Conservation (phyloP, 2,329 filamentous ascomycete genomes). For the Xylariaceae sp. region DNA sequence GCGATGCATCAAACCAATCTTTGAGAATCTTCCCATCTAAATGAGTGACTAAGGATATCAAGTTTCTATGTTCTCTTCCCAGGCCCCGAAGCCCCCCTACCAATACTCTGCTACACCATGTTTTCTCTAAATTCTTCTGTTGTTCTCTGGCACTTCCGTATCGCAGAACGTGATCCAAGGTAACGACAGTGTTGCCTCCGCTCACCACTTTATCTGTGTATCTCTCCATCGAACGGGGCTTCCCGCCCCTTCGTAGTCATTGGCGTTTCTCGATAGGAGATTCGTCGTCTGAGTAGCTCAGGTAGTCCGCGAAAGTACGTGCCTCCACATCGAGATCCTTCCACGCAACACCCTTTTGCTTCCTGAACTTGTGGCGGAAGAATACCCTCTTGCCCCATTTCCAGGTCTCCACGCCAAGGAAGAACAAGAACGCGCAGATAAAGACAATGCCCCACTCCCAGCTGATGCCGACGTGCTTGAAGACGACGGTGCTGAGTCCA, state of each 20-base stretch:
- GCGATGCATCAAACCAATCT: no score
- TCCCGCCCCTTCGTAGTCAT: constrained; percentile 23
- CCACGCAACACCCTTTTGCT: constrained; percentile 24
- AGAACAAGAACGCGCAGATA: constrained; percentile 46
- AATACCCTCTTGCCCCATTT: constrained; percentile 53
- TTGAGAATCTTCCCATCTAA: no score
- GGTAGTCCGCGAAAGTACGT: constrained; percentile 35
- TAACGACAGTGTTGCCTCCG: no score
- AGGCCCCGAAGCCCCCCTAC: no score
- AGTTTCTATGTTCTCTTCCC: no score
- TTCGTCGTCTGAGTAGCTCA: constrained; percentile 13
- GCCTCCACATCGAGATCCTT: constrained; percentile 37
- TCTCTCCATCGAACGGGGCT: constrained; percentile 5
- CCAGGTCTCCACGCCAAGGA: constrained; percentile 54
- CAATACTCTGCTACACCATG: no score
- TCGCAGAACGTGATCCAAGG: no score
- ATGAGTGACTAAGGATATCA: no score
- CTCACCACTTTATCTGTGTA: no score
- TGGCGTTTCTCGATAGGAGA: constrained; percentile 7
- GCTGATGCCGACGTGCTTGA: constrained; percentile 55
- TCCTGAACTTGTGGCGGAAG: constrained; percentile 23
- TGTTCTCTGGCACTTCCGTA: no score
- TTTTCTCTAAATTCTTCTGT: no score
- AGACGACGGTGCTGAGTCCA: constrained; percentile 53
- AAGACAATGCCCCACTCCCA: constrained; percentile 64